These are phyloP conservation scores for Backusella westeae DNA, from an alignment of 192 early-diverging fungal species.

Conservation along the genomic window DNA sequence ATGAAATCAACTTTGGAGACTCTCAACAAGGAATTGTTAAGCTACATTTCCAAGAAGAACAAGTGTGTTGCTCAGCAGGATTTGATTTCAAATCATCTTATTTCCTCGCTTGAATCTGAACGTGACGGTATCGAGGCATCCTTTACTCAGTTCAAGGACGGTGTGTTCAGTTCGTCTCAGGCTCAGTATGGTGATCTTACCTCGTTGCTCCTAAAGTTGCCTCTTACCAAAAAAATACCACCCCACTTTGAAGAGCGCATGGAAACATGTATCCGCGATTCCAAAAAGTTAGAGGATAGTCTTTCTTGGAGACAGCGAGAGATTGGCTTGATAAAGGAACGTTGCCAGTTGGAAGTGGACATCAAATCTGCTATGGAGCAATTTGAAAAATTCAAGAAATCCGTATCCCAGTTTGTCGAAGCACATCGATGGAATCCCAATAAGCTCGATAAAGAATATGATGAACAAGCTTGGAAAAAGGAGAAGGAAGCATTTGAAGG, in stretches of 20 bases:
- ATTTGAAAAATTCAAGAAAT: not conserved
- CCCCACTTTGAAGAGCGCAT: conserved; percentile 5
- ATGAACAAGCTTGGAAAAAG: not conserved
- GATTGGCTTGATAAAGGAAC: conserved; percentile 1
- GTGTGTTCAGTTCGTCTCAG: not conserved
- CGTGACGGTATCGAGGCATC: not conserved
- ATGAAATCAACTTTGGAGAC: not conserved
- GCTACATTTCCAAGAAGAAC: conserved; percentile 1
- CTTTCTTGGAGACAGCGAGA: conserved; percentile 1
- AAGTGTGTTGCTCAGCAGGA: conserved; percentile 24
- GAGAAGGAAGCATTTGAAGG: not conserved
- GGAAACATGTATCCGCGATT: not conserved
- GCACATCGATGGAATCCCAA: conserved; percentile 13
- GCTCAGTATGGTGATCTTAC: not conserved
- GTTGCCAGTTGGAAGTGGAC: not conserved
- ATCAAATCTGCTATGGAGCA: not conserved
- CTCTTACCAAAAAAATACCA: conserved; percentile 1
- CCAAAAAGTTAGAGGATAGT: conserved; percentile 4
- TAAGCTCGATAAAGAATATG: not conserved
- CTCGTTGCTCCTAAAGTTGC: not conserved
- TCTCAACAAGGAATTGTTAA: conserved; percentile 1
- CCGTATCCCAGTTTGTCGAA: conserved; percentile 5
- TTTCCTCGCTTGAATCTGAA: not conserved
- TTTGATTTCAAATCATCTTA: not conserved
- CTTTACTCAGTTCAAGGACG: not conserved